phyloP scores from a whole-genome alignment of 2,329 filamentous ascomycete genomes.

The Trichoderma atrobrunneum region DNA sequence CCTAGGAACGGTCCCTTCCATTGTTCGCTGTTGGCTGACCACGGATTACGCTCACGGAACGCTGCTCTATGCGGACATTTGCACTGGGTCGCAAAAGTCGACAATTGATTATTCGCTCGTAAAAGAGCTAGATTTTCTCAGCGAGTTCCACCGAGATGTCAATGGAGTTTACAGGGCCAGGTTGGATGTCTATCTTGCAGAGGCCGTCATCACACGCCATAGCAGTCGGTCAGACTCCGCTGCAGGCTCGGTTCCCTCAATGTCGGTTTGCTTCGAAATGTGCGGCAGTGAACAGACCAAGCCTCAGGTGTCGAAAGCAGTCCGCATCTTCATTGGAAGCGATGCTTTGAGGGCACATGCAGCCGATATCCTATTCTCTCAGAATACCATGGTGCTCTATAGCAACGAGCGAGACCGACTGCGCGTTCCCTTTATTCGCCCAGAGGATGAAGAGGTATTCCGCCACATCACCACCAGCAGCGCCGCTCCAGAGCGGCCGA shows the following conservation, averaged over 20 bases:
- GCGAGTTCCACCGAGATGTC: conserved; percentile 62
- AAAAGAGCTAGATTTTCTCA: conserved; percentile 67
- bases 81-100: conserved; percentile 86
- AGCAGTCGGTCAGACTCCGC: conserved; percentile 71
- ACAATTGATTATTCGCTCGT: conserved; percentile 74
- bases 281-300: conserved; percentile 51
- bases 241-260: conserved; percentile 67
- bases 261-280: conserved; percentile 77
- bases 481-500: conserved; percentile 52
- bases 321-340: conserved; percentile 87
- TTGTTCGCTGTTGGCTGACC: conserved; percentile 93
- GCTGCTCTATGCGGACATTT: conserved; percentile 86
- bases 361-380: conserved; percentile 87
- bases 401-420: conserved; percentile 84
- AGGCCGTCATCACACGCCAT: conserved; percentile 77
- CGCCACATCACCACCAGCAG: conserved; percentile 69
- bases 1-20: conserved; percentile 84
- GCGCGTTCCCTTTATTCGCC: conserved; percentile 86
- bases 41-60: conserved; percentile 86
- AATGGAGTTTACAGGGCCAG: conserved; percentile 68
- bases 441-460: conserved; percentile 80
- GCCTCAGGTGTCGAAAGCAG: conserved; percentile 50
- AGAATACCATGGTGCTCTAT: conserved; percentile 83
- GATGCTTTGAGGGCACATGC: conserved; percentile 83
- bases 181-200: conserved; percentile 82